phyloP scores from a whole-genome alignment of 106 monocot genomes.

The Dendrobium catenatum region DNA sequence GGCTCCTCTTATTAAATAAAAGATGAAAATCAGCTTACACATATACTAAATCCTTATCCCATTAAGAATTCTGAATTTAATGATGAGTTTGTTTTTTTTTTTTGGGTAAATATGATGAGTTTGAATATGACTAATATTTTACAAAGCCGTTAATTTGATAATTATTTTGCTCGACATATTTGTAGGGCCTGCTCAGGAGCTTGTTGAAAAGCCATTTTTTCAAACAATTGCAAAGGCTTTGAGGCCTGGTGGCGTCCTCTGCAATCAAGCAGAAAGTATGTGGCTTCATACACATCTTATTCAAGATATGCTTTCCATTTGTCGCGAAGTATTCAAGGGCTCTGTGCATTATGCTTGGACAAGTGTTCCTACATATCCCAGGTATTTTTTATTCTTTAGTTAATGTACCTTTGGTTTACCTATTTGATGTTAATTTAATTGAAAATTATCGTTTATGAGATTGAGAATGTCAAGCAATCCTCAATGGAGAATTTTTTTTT shows the following conservation, averaged over 20 bases:
- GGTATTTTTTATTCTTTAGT: slow-evolving; percentile 32
- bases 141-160: background rate
- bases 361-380: slow-evolving; percentile 98
- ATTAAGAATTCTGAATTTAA: background rate
- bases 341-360: slow-evolving; percentile 97
- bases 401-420: background rate
- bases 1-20: too few relatives aligned
- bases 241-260: slow-evolving; percentile 85
- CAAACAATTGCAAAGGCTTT: slow-evolving; percentile 67
- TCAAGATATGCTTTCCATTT: slow-evolving; percentile 86
- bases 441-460: background rate
- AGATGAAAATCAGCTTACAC: too few relatives aligned
- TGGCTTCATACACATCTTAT: slow-evolving; percentile 99
- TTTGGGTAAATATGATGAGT: too few relatives aligned
- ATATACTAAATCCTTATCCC: too few relatives aligned
- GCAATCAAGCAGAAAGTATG: slow-evolving; percentile 98
- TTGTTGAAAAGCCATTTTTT: slow-evolving; percentile 97
- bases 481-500: slow-evolving; percentile 4
- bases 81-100: background rate
- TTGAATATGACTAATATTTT: background rate
- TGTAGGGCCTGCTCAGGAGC: slow-evolving; percentile 87
- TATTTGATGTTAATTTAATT: background rate
- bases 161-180: background rate
- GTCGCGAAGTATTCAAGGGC: slow-evolving; percentile 72
- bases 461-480: background rate